phyloP scores from a whole-genome alignment of 192 early-diverging fungal genomes.

The Cetraspora pellucida region DNA sequence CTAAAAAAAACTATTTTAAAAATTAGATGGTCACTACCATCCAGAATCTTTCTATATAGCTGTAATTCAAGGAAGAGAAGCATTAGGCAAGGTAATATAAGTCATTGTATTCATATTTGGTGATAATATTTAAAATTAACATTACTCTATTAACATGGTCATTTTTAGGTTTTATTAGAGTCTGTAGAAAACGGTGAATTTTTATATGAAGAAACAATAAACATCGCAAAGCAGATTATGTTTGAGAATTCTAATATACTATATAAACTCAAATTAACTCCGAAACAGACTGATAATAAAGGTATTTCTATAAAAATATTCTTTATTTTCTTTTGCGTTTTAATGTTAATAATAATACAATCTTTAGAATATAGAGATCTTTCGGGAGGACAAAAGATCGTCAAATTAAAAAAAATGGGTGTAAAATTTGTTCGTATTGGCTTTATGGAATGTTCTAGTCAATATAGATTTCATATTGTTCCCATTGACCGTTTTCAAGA shows the following conservation, averaged over 20 bases:
- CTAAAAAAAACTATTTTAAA: neutral
- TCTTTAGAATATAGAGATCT: too few relatives aligned
- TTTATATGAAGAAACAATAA: conserved; percentile 9
- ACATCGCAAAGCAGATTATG: conserved; percentile 24
- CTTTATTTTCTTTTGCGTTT: neutral
- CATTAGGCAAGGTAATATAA: conserved; percentile 10
- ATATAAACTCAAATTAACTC: conserved; percentile 16
- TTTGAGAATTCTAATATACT: conserved; percentile 22
- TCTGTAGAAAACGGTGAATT: conserved; percentile 4
- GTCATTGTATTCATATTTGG: too few relatives aligned
- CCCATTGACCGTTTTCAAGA: conserved; percentile 23
- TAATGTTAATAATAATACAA: neutral
- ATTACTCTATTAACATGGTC: too few relatives aligned
- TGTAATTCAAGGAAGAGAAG: conserved; percentile 18
- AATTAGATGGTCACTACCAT: conserved; percentile 22
- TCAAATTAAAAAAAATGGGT: neutral
- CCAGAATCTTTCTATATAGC: conserved; percentile 28
- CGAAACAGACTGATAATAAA: neutral
- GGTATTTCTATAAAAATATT: neutral
- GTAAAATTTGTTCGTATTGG: conserved; percentile 18
- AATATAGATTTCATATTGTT: neutral
- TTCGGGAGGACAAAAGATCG: neutral
- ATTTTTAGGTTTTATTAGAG: neutral
- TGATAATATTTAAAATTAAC: too few relatives aligned
- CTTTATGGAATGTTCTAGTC: neutral